Conservation (phyloP, 139 green algal genomes). For the Dunaliella sp. region DNA sequence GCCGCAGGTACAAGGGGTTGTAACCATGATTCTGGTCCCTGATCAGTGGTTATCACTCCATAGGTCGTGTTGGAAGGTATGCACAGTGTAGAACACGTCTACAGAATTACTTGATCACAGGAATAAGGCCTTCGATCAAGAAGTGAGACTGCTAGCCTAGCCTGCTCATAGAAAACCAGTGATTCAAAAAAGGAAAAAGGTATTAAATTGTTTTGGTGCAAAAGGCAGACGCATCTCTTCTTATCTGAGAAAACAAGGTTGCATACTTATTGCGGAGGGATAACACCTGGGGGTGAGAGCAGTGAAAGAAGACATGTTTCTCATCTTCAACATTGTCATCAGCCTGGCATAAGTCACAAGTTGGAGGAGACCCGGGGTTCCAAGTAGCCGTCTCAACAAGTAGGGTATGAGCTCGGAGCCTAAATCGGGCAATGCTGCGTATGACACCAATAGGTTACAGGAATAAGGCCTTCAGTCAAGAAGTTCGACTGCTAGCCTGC, state of each 20-base stretch:
- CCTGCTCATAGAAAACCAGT: too few relatives aligned
- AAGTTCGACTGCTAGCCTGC: too few relatives aligned
- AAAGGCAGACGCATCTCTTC: not conserved
- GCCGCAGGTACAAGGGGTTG: too few relatives aligned
- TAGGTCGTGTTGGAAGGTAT: too few relatives aligned
- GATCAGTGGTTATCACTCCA: too few relatives aligned
- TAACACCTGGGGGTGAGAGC: not conserved
- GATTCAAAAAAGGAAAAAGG: not conserved
- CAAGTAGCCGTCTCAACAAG: not conserved
- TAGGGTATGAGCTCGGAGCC: not conserved
- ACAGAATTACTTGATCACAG: too few relatives aligned
- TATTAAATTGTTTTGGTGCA: not conserved
- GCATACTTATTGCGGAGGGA: not conserved
- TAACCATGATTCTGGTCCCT: too few relatives aligned
- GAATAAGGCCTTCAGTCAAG: too few relatives aligned
- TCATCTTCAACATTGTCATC: not conserved
- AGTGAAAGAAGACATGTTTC: not conserved
- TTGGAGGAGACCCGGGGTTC: not conserved
- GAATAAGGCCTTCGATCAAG: too few relatives aligned
- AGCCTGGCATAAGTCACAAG: not conserved
- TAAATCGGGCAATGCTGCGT: not conserved
- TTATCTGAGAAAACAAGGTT: not conserved
- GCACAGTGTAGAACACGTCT: too few relatives aligned
- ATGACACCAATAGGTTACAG: not conserved
- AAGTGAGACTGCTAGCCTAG: too few relatives aligned